Evolutionary conservation across 169 alveolate species (phyloP), one percentile per base, ranked within the genome.

Genomic region (Toxoplasma gondii): DNA sequence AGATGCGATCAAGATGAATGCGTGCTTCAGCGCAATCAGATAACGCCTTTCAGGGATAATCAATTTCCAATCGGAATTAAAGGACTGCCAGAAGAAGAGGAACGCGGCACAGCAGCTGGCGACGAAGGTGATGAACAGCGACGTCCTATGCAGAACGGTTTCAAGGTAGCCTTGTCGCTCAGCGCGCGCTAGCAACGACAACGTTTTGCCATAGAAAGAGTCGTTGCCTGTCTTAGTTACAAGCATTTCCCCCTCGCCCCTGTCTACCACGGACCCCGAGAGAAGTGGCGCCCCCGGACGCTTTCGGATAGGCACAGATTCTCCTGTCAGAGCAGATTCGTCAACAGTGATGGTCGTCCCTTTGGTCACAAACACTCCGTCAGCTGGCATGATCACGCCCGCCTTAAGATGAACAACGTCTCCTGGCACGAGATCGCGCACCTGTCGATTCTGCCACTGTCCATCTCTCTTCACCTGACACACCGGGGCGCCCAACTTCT

Each of bases 271-370:
- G 17, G 96, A 88, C 31, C 97, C 96, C 78, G 96, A 96, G 19
- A 93, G 93, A 38, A 96, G 95, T 83, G 87, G 95, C 34, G 95
- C 96, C 31, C 97, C 97, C 38, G 96, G 95, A 53, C 91, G 67
- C 67, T 96, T 96, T 41, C 95, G 95, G 36, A 97, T 96, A 19
- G 98, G 95, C 49, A 95, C 69, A 38, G 97, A 96, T 95, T 98
- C 99, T 34, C 99, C 99, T 43, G 99, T 98, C 38, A 97, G 95
- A 36, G 98, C 88, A 39, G 97, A 91, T 96, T 98, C 99, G 95
- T 97, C 98, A 87, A 96, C 94, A 49, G 95, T 94, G 34, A 98
- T 87, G 39, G 94, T 92, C 54, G 96, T 97, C 88, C 95, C 94
- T n/a, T 97, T 97, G 49, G 97, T 97, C 43, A 97, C 87, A 91